These are phyloP conservation scores for Scytalidium sp. DNA, from an alignment of 2,329 filamentous ascomycete species.

Conservation along the genomic window DNA sequence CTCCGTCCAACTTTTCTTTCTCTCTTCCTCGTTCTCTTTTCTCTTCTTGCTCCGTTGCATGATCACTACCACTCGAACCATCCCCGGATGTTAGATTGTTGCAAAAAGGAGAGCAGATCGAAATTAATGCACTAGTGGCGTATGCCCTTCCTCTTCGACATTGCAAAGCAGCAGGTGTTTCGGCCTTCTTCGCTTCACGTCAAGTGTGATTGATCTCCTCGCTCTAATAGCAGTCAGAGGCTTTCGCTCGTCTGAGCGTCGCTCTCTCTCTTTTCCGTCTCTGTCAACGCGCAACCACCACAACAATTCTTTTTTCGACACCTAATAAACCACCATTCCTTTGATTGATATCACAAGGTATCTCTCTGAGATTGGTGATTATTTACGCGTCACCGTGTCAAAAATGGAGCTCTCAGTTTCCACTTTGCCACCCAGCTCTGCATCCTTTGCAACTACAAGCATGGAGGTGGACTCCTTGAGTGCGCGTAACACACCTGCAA, in stretches of 20 bases:
- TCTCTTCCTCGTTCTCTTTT: background rate
- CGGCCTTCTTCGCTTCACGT: slow-evolving; percentile 2
- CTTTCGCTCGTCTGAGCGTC: background rate
- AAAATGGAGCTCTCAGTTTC: background rate
- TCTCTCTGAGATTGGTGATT: too few relatives aligned
- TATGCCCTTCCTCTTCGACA: background rate
- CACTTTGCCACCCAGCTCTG: slow-evolving; percentile 16
- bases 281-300: too few relatives aligned
- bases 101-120: background rate
- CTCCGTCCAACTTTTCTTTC: background rate
- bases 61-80: background rate
- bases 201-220: background rate
- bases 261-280: too few relatives aligned
- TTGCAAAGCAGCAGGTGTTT: background rate
- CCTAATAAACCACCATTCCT: too few relatives aligned
- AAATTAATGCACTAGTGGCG: background rate
- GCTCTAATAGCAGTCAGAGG: background rate
- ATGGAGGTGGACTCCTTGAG: slow-evolving; percentile 22
- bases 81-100: background rate
- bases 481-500: slow-evolving; percentile 14
- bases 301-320: too few relatives aligned
- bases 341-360: too few relatives aligned
- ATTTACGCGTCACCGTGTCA: too few relatives aligned
- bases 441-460: slow-evolving; percentile 21
- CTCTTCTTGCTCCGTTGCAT: background rate